Base-by-base conservation (phyloP, 257 asterid species). In the Orobanche coerulescens region DNA sequence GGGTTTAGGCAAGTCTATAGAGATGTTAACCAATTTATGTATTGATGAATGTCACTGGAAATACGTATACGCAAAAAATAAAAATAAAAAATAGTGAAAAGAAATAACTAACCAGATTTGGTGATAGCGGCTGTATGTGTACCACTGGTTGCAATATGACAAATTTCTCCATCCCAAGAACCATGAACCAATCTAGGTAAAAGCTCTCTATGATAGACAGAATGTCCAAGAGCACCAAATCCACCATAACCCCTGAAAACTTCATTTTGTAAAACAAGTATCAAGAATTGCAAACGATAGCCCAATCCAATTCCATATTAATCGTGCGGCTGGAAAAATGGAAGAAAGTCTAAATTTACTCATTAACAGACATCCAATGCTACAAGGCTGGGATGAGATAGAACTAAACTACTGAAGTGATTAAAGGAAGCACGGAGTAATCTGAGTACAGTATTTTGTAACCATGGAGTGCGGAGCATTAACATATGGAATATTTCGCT, bases 221-320 rank as follows among this genome's bases (percentile, higher is more conserved):
- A 76, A 74, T 92, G 98, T 34, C 98, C 98, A 59, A 92, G 96
- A 56, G 98, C 98, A 25, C 98, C 98, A 78, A 92, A 92, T 26
- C 98, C 98, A 73, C 98, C 98, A 33, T 92, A 92, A 62, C 98
- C 98, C 98, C 97, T 90, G 95, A 72, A 83, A 75, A 76, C 94
- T 84, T 84, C 82, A 78, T 77, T 72, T 71, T 36, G 74, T 63
- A 75, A 72, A 47, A 75, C 50, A 22, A 49, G 49, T 60, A 81
- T 84, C 81, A 86, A 70, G 67, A 77, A 44, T 73, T 62, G 73
- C 50, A 71, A 63, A 65, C 36, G 49, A 50, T 5, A 16, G 24
- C 39, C 48, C 20, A 42, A 60, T 15, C 66, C 25, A 62, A 66
- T n/a, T n/a, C n/a, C n/a, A n/a, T n/a, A 55, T 49, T 34, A 62